Evolutionary conservation across 345 rosid species (phyloP), one percentile per base, ranked within the genome.

Genomic region (Salix arbutifolia): DNA sequence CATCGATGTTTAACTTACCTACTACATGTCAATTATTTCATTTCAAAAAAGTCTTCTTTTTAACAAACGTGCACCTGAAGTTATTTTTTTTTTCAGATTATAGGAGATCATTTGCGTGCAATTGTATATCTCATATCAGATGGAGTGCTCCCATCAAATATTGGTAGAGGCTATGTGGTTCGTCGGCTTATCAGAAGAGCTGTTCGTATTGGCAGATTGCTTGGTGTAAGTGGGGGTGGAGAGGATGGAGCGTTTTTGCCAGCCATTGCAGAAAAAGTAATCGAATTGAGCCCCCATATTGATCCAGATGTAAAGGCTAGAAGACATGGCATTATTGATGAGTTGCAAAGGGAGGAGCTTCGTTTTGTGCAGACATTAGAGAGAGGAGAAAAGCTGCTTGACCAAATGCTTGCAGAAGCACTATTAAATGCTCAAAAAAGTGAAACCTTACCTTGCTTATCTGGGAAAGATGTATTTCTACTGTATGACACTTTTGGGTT

Each of bases 91-190:
- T 69, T 80, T 5, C 85, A 91, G 96, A 87, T 91, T 75, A 85
- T 91, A 74, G 99, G 96, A 82, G 99, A 95, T 84, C 98, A 95
- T 86, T 74, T 90, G 84, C 90, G 97, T 53, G 98, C 99, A 74
- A 74, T 90, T 79, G 98, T 91, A 11, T 93, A 86, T 87, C 97
- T 95, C 72, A 82, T 95, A 84, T 91, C 97, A 21, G 99, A 95
- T 85, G 97, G 97, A 81, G 96, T 95, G 38, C 75, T 83, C 78
- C 97, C 99, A 53, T 95, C 99, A 26, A 95, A 95, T 83, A 88
- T 95, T 76, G 96, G 99, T 71, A 84, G 99, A 88, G 99, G 99
- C 75, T 95, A 95, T 74, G 91, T 93, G 33, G 97, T 93, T 67
- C 89, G 97, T 76, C 90, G 97, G 78, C 92, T 93, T 69, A 91